Percentiles rank a stretch among this genome's conserved stretches.
Evolutionary conservation across 1,284 basidiomycete species (phyloP).

Genomic region (Bjerkandera adusta): DNA sequence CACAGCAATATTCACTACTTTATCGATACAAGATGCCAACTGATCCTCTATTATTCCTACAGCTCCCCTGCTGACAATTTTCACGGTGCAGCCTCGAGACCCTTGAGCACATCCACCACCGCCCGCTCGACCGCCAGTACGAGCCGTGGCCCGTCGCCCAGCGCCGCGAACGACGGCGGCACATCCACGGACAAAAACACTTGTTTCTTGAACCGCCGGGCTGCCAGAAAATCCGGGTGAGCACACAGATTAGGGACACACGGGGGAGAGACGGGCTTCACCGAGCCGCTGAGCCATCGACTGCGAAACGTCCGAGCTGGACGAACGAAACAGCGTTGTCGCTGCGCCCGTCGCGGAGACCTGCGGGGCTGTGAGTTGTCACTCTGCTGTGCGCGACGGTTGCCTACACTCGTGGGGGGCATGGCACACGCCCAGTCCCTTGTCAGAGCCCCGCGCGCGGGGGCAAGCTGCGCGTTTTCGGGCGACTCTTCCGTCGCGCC

Average conservation of each 20-base stretch:
- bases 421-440: slow-evolving; percentile 86
- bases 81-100: slow-evolving; percentile 30
- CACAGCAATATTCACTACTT: slow-evolving; percentile 6
- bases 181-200: slow-evolving; percentile 73
- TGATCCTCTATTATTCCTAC: slow-evolving; percentile 3
- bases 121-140: slow-evolving; percentile 57
- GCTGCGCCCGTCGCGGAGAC: slow-evolving; percentile 46
- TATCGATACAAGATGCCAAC: slow-evolving; percentile 9
- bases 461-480: slow-evolving; percentile 48
- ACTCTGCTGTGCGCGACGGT: slow-evolving; percentile 15
- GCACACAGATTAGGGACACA: neutral
- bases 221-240: slow-evolving; percentile 33
- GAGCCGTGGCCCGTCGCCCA: slow-evolving; percentile 45
- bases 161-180: slow-evolving; percentile 40
- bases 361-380: too few species aligned
- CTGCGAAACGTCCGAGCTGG: slow-evolving; percentile 61
- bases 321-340: slow-evolving; percentile 66
- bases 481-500: slow-evolving; percentile 53
- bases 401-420: slow-evolving; percentile 51
- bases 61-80: slow-evolving; percentile 1
- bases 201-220: slow-evolving; percentile 59
- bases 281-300: slow-evolving; percentile 80
- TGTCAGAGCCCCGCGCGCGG: slow-evolving; percentile 54
- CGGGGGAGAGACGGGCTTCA: slow-evolving; percentile 35
- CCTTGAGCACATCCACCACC: slow-evolving; percentile 47